These are phyloP conservation scores for Trichocladium antarcticum DNA, from an alignment of 495 filamentous ascomycete species.

Conservation along the genomic window DNA sequence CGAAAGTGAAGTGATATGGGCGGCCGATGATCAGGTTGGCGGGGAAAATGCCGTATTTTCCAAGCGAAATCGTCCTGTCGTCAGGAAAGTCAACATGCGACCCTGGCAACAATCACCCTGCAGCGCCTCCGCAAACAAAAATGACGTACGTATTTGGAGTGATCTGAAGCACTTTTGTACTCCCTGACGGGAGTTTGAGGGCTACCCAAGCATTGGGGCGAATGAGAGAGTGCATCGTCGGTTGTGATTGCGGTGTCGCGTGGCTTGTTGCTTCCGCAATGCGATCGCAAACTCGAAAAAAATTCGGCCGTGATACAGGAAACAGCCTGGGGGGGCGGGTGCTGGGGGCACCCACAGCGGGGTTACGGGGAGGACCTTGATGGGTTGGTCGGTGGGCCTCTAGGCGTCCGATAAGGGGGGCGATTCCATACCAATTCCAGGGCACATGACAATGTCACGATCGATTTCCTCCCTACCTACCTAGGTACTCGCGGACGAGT, in stretches of 20 bases:
- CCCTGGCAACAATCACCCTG: too few species aligned
- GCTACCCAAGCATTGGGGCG: constrained; percentile 53
- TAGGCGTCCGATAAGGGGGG: neutral
- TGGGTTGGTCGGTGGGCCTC: constrained; percentile 2
- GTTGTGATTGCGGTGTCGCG: neutral
- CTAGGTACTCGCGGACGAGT: too few species aligned
- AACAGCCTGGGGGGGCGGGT: neutral
- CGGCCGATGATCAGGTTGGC: constrained; percentile 77
- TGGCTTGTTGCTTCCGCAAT: neutral
- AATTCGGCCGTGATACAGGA: neutral
- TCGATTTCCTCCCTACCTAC: too few species aligned
- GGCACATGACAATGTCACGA: too few species aligned
- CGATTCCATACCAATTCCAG: too few species aligned
- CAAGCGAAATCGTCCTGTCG: constrained; percentile 64
- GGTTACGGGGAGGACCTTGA: constrained; percentile 12
- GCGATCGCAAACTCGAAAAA: constrained; percentile 7
- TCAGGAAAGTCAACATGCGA: constrained; percentile 2
- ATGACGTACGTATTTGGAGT: constrained; percentile 64
- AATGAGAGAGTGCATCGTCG: constrained; percentile 41
- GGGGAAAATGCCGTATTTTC: constrained; percentile 82
- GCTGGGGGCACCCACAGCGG: constrained; percentile 3
- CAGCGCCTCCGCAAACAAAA: neutral
- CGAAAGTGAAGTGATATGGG: constrained; percentile 83
- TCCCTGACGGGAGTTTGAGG: constrained; percentile 57
- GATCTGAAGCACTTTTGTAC: constrained; percentile 51